Conservation (phyloP, 768 basidiomycete genomes). For the Psilocybe tampanensis region DNA sequence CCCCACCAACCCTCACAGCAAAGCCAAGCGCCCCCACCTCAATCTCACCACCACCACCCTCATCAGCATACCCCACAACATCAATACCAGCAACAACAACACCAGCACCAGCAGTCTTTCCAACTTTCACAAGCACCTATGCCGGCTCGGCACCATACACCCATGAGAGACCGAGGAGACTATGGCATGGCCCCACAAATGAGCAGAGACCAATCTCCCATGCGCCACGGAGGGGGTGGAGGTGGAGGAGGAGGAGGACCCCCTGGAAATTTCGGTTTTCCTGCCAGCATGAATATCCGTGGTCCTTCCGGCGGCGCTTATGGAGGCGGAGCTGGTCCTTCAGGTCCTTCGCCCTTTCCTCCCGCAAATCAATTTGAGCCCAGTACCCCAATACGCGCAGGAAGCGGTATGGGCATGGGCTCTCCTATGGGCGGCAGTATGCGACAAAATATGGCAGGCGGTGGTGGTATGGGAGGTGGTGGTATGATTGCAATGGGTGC, state of each 20-base stretch:
- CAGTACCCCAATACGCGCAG: conserved; percentile 33
- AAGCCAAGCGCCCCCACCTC: background rate
- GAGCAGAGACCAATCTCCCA: conserved; percentile 25
- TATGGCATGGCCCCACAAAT: conserved; percentile 21
- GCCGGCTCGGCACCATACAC: conserved; percentile 20
- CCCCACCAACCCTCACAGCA: background rate
- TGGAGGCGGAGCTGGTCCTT: conserved; percentile 22
- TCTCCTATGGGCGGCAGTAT: conserved; percentile 18
- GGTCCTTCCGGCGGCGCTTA: conserved; percentile 30
- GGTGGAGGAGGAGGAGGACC: background rate
- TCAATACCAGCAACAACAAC: conserved; percentile 10
- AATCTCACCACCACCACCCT: conserved; percentile 26
- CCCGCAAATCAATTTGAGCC: conserved; percentile 23
- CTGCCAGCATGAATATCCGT: conserved; percentile 30
- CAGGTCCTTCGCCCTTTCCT: conserved; percentile 21
- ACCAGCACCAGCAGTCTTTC: conserved; percentile 25
- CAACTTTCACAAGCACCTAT: conserved; percentile 29
- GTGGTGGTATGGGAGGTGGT: conserved; percentile 13
- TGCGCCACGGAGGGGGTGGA: conserved; percentile 19
- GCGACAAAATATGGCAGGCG: conserved; percentile 13
- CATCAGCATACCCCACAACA: conserved; percentile 14
- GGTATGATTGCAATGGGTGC: conserved; percentile 13
- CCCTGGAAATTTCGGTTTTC: conserved; percentile 33
- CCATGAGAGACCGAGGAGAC: conserved; percentile 14
- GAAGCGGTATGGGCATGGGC: conserved; percentile 28